Evolutionary conservation across 1,284 basidiomycete species (phyloP).

Genomic region (Leccinum huronense): DNA sequence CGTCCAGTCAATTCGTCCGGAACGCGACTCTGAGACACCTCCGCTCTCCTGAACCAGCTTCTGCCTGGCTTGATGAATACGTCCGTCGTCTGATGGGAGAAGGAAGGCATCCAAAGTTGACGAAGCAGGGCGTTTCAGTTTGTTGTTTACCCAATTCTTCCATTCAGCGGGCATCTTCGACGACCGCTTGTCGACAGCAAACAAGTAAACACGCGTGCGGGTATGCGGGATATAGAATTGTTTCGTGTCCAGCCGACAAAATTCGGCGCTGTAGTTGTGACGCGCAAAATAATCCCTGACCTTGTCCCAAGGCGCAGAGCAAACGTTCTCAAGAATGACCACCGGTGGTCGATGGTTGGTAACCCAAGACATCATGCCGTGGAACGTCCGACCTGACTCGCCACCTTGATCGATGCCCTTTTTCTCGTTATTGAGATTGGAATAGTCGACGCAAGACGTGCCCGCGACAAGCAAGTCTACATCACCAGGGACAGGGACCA

Average conservation of each 20-base stretch:
- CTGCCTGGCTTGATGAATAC: constrained; percentile 86
- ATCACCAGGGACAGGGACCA: constrained; percentile 84
- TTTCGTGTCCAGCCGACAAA: constrained; percentile 84
- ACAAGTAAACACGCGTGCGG: constrained; percentile 83
- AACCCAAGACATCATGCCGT: constrained; percentile 93
- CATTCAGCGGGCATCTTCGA: constrained; percentile 69
- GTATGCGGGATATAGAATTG: constrained; percentile 95
- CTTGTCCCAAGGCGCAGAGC: constrained; percentile 82
- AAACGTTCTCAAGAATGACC: constrained; percentile 94
- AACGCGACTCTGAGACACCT: constrained; percentile 57
- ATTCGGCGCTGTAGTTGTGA: constrained; percentile 76
- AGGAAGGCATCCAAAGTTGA: constrained; percentile 90
- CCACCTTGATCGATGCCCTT: constrained; percentile 86
- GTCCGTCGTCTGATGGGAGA: constrained; percentile 86
- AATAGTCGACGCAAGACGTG: constrained; percentile 96
- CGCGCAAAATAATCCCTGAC: constrained; percentile 77
- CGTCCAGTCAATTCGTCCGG: constrained; percentile 85
- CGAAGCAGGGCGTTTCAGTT: constrained; percentile 81
- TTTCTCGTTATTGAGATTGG: constrained; percentile 90
- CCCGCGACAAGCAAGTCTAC: constrained; percentile 91
- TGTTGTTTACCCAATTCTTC: constrained; percentile 60
- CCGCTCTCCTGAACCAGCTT: constrained; percentile 69
- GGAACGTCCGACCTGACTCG: constrained; percentile 88
- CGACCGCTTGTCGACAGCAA: constrained; percentile 67
- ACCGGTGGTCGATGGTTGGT: constrained; percentile 83